Percentiles rank a stretch among this genome's conserved stretches.
phyloP scores from a whole-genome alignment of 2,329 filamentous ascomycete species.

The Venturia asperata region DNA sequence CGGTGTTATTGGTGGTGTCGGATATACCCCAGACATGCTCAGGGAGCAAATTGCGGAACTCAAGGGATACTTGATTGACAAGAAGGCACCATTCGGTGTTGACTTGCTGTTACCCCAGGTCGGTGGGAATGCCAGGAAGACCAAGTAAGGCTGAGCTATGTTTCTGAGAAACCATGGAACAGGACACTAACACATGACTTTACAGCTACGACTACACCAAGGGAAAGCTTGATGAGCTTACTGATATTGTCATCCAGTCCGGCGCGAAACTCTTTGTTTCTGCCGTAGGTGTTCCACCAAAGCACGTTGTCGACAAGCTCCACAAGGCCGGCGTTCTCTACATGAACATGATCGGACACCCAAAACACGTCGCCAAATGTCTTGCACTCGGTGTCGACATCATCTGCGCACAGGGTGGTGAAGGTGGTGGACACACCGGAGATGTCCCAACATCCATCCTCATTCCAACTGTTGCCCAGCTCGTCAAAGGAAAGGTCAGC shows the following conservation, averaged over 20 bases:
- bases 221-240: conserved; percentile 86
- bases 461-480: conserved; percentile 83
- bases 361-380: conserved; percentile 97
- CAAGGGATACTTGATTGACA: conserved; percentile 79
- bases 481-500: conserved; percentile 72
- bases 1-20: conserved; percentile 90
- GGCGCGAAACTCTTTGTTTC: conserved; percentile 92
- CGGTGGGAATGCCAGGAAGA: conserved; percentile 88
- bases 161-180: not conserved
- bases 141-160: conserved; percentile 55
- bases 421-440: conserved; percentile 94
- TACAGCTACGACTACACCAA: conserved; percentile 98
- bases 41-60: conserved; percentile 90
- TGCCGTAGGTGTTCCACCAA: conserved; percentile 88
- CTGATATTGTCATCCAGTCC: conserved; percentile 88
- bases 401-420: conserved; percentile 96
- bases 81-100: conserved; percentile 92
- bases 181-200: not conserved
- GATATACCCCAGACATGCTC: conserved; percentile 97
- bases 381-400: conserved; percentile 83
- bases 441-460: conserved; percentile 87
- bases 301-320: conserved; percentile 78
- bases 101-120: conserved; percentile 92
- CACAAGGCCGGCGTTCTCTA: conserved; percentile 83
- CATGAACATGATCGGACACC: conserved; percentile 99